Evolutionary conservation across 2,329 filamentous ascomycete genomes (phyloP), one percentile per base, ranked within the genome.

Genomic region (Fusarium nisikadoi): DNA sequence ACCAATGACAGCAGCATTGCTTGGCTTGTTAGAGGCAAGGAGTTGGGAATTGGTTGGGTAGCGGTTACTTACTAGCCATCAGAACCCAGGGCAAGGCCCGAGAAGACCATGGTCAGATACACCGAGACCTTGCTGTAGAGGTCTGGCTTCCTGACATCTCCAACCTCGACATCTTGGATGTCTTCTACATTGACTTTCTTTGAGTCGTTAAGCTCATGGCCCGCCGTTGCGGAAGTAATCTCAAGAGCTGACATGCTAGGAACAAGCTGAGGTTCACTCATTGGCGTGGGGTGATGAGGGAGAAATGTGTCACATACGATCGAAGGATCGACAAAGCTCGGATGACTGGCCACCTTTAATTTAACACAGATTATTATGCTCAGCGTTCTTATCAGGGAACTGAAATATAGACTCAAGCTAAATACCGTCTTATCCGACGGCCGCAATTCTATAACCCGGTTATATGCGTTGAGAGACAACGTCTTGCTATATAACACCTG

Each of bases 21-120:
- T 62, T 31, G 16, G 10, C 27, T 27, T 27, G 27, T 27, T 27
- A 27, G 27, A 27, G 27, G 27, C 27, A 27, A 6, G 27, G 27
- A 27, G 6, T 6, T 27, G 27, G 27, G 4, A 27, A 27, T 27
- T 27, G 27, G 27, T 5, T 27, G 27, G 27, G 27, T 8, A 27
- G 8, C 7, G 27, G 27, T 27, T 27, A 27, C 27, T 45, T 62
- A 64, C 61, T 64, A 64, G n/a, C 61, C 61, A 53, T 64, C 61
- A 12, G 61, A 64, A 4, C 61, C 61, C 4, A 64, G 8, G 12
- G 61, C 55, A 8, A 61, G 59, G 4, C 59, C 59, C 0, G 59
- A 58, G 41, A 62, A 62, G 6, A 62, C 25, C 59, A 62, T 58
- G 20, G 53, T 62, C 7, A 62, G 19, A 17, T 62, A 62, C 0